Evolutionary conservation across 805 yeast species (phyloP).

Genomic region (Ogataea dorogensis): DNA sequence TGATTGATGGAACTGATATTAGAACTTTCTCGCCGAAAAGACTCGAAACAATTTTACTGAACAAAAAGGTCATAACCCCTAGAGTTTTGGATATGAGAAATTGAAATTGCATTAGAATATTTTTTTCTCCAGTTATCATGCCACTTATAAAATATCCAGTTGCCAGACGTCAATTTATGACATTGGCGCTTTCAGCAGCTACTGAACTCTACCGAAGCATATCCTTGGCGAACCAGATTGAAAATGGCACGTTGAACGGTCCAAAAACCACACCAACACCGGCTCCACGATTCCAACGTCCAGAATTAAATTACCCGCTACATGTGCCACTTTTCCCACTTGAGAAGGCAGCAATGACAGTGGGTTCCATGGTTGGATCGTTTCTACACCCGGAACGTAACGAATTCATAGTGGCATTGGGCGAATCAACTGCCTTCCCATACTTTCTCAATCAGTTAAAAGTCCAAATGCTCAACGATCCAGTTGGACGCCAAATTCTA

Average conservation of each 20-base stretch:
- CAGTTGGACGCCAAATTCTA: constrained; percentile 73
- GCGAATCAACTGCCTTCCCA: constrained; percentile 85
- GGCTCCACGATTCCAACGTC: constrained; percentile 38
- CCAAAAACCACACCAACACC: neutral
- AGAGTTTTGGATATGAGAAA: constrained; percentile 33
- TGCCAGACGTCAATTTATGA: constrained; percentile 8
- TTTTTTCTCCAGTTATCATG: constrained; percentile 7
- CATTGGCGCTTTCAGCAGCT: constrained; percentile 18
- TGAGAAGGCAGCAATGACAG: constrained; percentile 64
- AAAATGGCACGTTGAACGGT: constrained; percentile 44
- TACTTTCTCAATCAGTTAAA: constrained; percentile 62
- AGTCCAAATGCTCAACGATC: constrained; percentile 70
- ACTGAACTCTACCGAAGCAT: constrained; percentile 1
- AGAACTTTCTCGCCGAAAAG: constrained; percentile 46
- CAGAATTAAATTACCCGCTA: constrained; percentile 58
- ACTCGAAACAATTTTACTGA: constrained; percentile 45
- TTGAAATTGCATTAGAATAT: constrained; percentile 3
- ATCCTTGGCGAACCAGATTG: constrained; percentile 59
- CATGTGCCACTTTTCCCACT: constrained; percentile 70
- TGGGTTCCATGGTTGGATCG: constrained; percentile 77
- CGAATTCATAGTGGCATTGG: constrained; percentile 74
- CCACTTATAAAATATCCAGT: constrained; percentile 3
- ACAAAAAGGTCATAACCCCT: constrained; percentile 34
- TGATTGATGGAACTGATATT: constrained; percentile 41
- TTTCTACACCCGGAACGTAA: constrained; percentile 73